Evolutionary conservation across 2,329 filamentous ascomycete species (phyloP).

Genomic region (Hortaea sp.): DNA sequence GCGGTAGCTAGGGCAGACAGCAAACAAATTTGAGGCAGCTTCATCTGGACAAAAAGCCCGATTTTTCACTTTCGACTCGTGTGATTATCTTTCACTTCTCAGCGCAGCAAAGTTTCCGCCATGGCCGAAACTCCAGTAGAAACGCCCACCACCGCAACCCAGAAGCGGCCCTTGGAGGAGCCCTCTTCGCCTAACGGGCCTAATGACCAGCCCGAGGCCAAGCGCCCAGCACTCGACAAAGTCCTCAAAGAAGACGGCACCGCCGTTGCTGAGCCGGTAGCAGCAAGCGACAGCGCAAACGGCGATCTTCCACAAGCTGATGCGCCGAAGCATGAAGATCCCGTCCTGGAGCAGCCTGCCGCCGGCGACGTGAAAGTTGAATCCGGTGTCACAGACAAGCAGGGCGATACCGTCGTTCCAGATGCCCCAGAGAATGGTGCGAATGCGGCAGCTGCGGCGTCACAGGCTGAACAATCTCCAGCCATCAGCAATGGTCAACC

Average conservation of each 20-base stretch:
- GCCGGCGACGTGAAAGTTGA: conserved; percentile 30
- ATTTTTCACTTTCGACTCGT: background rate
- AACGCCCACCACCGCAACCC: conserved; percentile 46
- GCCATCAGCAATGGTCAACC: conserved; percentile 41
- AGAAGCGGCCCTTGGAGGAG: conserved; percentile 94
- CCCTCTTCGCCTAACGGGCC: conserved; percentile 87
- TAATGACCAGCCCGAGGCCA: conserved; percentile 90
- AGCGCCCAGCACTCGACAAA: conserved; percentile 93
- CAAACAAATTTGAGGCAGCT: conserved; percentile 1
- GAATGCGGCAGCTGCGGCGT: conserved; percentile 18
- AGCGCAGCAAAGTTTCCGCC: background rate
- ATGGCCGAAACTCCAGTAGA: conserved; percentile 30
- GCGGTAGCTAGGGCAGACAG: conserved; percentile 7
- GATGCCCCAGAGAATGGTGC: conserved; percentile 47
- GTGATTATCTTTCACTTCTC: background rate
- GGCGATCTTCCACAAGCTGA: conserved; percentile 7
- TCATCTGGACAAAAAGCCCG: background rate
- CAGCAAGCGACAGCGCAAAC: conserved; percentile 14
- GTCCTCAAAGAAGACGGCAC: conserved; percentile 56
- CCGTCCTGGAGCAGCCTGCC: conserved; percentile 1
- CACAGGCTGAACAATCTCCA: conserved; percentile 2
- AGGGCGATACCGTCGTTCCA: conserved; percentile 60
- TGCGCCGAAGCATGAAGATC: conserved; percentile 13
- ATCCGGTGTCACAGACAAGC: conserved; percentile 40
- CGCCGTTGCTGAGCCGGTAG: conserved; percentile 23